Evolutionary conservation across 208 protist species (phyloP), one percentile per base, ranked within the genome.

Genomic region (Leishmania major): DNA sequence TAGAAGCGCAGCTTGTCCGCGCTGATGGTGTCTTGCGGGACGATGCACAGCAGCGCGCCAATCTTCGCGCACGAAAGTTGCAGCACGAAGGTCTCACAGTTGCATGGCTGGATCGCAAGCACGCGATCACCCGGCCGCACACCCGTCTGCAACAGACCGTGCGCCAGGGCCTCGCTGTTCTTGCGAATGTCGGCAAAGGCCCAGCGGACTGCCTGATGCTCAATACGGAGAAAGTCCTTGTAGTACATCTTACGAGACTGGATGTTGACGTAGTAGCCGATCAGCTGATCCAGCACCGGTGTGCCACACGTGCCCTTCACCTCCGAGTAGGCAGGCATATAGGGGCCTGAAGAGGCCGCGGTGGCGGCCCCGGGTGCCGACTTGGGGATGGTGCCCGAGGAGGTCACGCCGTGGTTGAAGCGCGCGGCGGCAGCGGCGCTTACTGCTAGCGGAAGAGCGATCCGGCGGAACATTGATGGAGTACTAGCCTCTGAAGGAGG

Each of bases 211-310:
- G 94, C 95, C 89, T 98, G 95, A 83, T 98, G 95, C 87, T 97
- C 94, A 78, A 98, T 97, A 62, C 96, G 94, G n/a, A 98, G 83
- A 75, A 96, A 96, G 81, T 96, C 94, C 82, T 97, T 98, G 93
- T 98, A 97, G 87, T 97, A 97, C 96, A 98, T 96, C 86, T 97
- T 97, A 47, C 96, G 89, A n/a, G 96, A 96, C 84, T 98, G 96
- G 78, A 97, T 96, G 85, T 97, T 98, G 37, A 97, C 92, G 85
- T 98, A 98, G 86, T 98, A 98, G 53, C 96, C 96, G 57, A 97
- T 91, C 69, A 97, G 93, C 85, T 98, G 94, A 82, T 97, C 94
- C 28, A 98, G 88, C 66, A 98, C 92, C 6, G 93, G 93, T 13
- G 88, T 83, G 19, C 74, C 84, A n/a, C 83, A 76, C 19, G 76